Evolutionary conservation across 345 rosid species (phyloP), one percentile per base, ranked within the genome.

Genomic region (Corchorus olitorius): DNA sequence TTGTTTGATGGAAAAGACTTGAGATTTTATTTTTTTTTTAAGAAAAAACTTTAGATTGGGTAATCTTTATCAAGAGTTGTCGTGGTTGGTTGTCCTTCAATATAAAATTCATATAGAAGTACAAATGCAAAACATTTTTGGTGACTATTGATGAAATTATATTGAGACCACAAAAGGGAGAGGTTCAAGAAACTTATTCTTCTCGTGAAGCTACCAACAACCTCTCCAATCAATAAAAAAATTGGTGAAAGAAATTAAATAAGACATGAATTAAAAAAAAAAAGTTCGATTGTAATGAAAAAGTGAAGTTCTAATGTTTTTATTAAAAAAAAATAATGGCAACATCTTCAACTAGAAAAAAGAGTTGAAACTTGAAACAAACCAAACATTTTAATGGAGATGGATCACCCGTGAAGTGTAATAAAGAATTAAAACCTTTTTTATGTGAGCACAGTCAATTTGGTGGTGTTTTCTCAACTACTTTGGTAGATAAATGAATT

Each of bases 381-480:
- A 52, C 73, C 60, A 34, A 52, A 43, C 16, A 50, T 12, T 70
- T 70, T 48, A 50, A 69, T 69, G 60, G 73, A 8, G 54, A 67
- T 6, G 60, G 34, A 4, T 2, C 4, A 35, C 73, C 48, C 46
- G 61, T 70, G 73, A 70, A 16, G 27, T 52, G 48, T 49, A 13
- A 13, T 68, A 68, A 68, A 27, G 43, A 43, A 43, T 14, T 4
- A 2, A 22, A 34, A 13, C 4, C 4, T 69, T 50, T 69, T 27
- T 1, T 16, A 8, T 20, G 61, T 34, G 60, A 50, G 8, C n/a
- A 48, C 45, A 70, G 59, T 34, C 7, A 15, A 9, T 50, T 49
- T 13, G 53, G 53, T 49, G 53, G 53, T 49, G 16, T 49, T 49
- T 11, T 49, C 53, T 49, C 53, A 60, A 27, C 64, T 12, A 60